These are phyloP conservation scores for Cladosporium sp. DNA, from an alignment of 2,329 filamentous ascomycete species.

Conservation along the genomic window DNA sequence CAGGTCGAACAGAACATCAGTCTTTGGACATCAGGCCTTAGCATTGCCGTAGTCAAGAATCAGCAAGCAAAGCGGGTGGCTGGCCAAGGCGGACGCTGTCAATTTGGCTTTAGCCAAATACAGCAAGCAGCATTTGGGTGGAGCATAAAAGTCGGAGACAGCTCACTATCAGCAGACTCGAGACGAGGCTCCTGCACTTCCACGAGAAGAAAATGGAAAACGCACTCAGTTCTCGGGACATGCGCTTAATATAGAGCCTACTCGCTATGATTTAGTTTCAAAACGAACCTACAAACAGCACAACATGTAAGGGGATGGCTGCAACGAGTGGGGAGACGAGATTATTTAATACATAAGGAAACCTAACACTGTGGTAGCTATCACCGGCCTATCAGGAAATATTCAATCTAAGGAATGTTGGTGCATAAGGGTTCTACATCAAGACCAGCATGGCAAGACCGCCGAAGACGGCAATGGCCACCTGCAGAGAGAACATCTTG, in stretches of 20 bases:
- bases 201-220: background rate
- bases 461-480: slow-evolving; percentile 20
- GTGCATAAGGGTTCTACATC: slow-evolving; percentile 1
- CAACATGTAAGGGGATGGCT: background rate
- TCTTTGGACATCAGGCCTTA: background rate
- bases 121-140: background rate
- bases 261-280: background rate
- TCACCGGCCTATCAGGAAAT: background rate
- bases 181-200: background rate
- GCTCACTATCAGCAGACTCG: background rate
- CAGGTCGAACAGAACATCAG: background rate
- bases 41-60: background rate
- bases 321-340: background rate
- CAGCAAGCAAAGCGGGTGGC: slow-evolving; percentile 10
- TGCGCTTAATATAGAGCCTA: background rate
- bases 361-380: slow-evolving; percentile 3
- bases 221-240: too few relatives aligned
- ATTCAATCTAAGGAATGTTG: slow-evolving; percentile 2
- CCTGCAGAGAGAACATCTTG: slow-evolving; percentile 65
- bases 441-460: slow-evolving; percentile 5
- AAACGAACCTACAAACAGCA: background rate
- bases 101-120: background rate
- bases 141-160: background rate
- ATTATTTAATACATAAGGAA: slow-evolving; percentile 1
- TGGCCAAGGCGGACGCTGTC: background rate